Conservation (phyloP, 2,329 filamentous ascomycete species). For the Penicillium brevicompactum region DNA sequence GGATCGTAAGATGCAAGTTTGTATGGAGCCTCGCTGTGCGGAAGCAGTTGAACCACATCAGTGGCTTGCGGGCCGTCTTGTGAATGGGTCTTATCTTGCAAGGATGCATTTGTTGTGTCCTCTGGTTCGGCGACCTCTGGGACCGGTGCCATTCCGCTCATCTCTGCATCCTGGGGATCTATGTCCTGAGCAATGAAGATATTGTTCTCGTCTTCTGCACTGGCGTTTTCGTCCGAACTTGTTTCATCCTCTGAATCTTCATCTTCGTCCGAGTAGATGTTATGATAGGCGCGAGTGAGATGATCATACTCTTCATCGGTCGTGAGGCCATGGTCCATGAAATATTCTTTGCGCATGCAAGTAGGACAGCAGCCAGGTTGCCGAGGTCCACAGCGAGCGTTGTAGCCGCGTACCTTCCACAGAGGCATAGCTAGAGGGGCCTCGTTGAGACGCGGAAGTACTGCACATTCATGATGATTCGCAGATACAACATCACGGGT, state of each 20-base stretch:
- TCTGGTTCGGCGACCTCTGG: neutral
- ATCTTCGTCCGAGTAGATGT: neutral
- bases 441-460: neutral
- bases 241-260: neutral
- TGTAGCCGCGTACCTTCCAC: neutral
- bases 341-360: neutral
- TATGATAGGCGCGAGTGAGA: neutral
- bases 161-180: neutral
- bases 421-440: neutral
- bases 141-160: neutral
- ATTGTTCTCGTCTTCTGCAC: neutral
- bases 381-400: neutral
- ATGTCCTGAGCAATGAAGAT: neutral
- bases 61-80: too few species aligned
- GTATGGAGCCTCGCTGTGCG: too few species aligned
- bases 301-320: neutral
- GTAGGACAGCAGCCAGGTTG: neutral
- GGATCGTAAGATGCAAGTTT: too few species aligned
- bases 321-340: neutral
- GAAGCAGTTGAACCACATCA: too few species aligned
- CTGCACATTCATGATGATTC: neutral
- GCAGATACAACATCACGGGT: neutral
- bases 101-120: too few species aligned
- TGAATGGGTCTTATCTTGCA: too few species aligned
- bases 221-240: neutral